Percentiles rank a stretch among this genome's conserved stretches.
These are phyloP conservation scores for Podospora pseudocomata DNA, from an alignment of 495 filamentous ascomycete genomes.

Conservation along the genomic window DNA sequence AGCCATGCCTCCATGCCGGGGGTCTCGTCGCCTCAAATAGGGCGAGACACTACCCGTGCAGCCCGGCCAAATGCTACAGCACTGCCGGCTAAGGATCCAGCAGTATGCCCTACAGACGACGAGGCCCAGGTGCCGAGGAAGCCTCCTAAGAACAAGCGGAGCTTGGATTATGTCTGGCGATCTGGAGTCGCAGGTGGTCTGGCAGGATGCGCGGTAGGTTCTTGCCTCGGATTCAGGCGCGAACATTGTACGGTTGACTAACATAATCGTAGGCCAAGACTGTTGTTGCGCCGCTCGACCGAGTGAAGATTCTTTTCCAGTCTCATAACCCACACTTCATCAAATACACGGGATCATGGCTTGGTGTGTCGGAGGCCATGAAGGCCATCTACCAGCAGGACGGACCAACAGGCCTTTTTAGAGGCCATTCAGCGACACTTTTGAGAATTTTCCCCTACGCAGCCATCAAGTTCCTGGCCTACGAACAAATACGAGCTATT, in stretches of 20 bases:
- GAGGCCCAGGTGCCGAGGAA: conserved; percentile 37
- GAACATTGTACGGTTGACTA: conserved; percentile 2
- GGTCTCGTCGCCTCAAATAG: conserved; percentile 37
- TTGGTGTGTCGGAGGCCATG: conserved; percentile 71
- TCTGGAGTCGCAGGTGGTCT: conserved; percentile 82
- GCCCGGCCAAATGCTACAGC: conserved; percentile 17
- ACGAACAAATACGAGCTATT: conserved; percentile 83
- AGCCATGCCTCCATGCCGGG: conserved; percentile 48
- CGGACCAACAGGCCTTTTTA: conserved; percentile 73
- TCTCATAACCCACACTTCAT: conserved; percentile 88
- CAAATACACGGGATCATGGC: conserved; percentile 87
- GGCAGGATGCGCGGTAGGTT: conserved; percentile 78
- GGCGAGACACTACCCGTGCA: conserved; percentile 31
- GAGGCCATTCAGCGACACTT: conserved; percentile 90
- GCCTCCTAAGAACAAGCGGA: conserved; percentile 56
- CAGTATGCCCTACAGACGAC: conserved; percentile 38
- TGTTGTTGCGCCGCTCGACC: conserved; percentile 89
- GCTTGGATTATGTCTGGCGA: conserved; percentile 73
- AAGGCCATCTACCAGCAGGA: conserved; percentile 74
- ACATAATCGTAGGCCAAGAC: conserved; percentile 72
- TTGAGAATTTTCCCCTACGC: conserved; percentile 97
- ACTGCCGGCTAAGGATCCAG: conserved; percentile 19
- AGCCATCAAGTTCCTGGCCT: conserved; percentile 94
- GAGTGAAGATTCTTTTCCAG: conserved; percentile 98
- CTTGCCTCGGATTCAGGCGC: not conserved